phyloP scores from a whole-genome alignment of 352 stramenopile species.

The Phytophthora megakarya region DNA sequence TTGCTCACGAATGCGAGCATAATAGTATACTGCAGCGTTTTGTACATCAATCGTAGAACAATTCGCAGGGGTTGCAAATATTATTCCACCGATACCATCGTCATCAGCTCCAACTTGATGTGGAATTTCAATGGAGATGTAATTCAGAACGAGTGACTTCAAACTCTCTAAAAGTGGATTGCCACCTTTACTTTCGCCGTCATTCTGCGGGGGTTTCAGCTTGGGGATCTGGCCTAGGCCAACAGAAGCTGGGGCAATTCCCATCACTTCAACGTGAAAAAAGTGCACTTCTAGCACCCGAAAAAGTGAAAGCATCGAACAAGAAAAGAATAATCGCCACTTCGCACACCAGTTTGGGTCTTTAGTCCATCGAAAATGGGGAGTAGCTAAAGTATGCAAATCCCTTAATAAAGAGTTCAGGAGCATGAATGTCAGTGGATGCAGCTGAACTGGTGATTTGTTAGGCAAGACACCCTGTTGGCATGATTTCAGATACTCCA shows the following conservation, averaged over 20 bases:
- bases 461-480: conserved; percentile 66
- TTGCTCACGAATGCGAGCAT: conserved; percentile 61
- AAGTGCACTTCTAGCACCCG: conserved; percentile 81
- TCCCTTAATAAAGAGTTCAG: conserved; percentile 82
- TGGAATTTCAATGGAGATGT: conserved; percentile 37
- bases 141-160: conserved; percentile 66
- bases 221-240: conserved; percentile 74
- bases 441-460: conserved; percentile 68
- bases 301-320: conserved; percentile 65
- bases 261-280: conserved; percentile 85
- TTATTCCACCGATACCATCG: conserved; percentile 49
- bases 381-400: conserved; percentile 34
- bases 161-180: conserved; percentile 80
- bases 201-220: conserved; percentile 14
- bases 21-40: conserved; percentile 54
- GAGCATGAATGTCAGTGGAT: conserved; percentile 89
- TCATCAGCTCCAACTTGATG: conserved; percentile 15
- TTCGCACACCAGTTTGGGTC: conserved; percentile 41
- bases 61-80: conserved; percentile 39
- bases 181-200: conserved; percentile 23
- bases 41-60: conserved; percentile 51
- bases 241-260: conserved; percentile 79
- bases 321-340: conserved; percentile 70
- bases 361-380: conserved; percentile 20
- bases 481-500: conserved; percentile 79